These are phyloP conservation scores for Phaeolepiota aurea DNA, from an alignment of 768 basidiomycete genomes.

Conservation along the genomic window DNA sequence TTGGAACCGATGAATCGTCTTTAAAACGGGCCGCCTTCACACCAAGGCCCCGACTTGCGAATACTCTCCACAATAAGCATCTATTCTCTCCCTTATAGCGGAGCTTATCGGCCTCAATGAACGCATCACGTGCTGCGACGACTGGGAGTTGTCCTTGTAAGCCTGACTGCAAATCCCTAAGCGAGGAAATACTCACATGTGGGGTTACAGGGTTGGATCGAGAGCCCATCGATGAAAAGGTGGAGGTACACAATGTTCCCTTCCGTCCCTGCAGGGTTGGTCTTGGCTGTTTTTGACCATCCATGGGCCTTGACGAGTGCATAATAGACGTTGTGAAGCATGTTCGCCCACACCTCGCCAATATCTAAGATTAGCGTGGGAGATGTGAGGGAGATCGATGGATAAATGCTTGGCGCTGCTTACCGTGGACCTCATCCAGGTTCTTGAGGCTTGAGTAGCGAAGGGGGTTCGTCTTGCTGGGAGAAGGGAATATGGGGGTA, in stretches of 20 bases:
- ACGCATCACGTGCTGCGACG: constrained; percentile 12
- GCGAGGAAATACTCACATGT: constrained; percentile 26
- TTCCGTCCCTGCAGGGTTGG: constrained; percentile 26
- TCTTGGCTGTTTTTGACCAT: constrained; percentile 26
- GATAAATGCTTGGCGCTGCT: constrained; percentile 9
- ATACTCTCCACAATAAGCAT: constrained; percentile 18
- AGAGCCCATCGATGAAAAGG: constrained; percentile 42
- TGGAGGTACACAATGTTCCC: constrained; percentile 48
- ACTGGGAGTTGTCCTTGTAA: constrained; percentile 6
- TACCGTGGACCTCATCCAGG: constrained; percentile 38
- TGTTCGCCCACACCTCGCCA: constrained; percentile 50
- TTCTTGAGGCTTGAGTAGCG: constrained; percentile 29
- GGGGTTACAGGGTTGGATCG: constrained; percentile 41
- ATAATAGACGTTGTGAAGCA: constrained; percentile 34
- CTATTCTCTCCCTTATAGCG: constrained; percentile 16
- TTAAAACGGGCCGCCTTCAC: constrained; percentile 11
- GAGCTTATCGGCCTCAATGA: constrained; percentile 15
- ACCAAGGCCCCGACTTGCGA: constrained; percentile 20
- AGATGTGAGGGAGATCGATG: background rate
- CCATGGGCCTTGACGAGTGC: constrained; percentile 27
- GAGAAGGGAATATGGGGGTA: background rate
- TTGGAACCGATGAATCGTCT: constrained; percentile 12
- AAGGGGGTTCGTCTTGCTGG: constrained; percentile 31
- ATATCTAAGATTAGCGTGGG: constrained; percentile 22
- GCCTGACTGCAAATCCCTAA: background rate